These are phyloP conservation scores for Talaromyces thailandensis DNA, from an alignment of 495 filamentous ascomycete species.

Conservation along the genomic window DNA sequence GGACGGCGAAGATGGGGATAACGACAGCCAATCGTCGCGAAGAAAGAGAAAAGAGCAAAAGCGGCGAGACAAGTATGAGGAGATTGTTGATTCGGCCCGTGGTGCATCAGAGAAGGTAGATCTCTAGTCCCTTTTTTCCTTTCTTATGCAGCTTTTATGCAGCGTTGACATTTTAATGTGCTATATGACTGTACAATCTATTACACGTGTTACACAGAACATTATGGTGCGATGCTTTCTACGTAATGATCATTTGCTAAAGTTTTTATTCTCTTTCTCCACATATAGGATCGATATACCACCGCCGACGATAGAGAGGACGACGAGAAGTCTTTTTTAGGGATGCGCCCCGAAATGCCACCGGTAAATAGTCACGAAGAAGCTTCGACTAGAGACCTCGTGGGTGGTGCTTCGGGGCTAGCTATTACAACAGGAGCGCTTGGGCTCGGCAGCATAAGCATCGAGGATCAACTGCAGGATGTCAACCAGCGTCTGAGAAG, in stretches of 20 bases:
- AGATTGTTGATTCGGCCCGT: conserved; percentile 25
- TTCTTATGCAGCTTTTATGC: conserved; percentile 14
- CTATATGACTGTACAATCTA: conserved; percentile 5
- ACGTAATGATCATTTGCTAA: conserved; percentile 27
- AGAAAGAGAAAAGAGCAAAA: conserved; percentile 30
- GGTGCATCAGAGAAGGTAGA: conserved; percentile 38
- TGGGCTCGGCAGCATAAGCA: background rate
- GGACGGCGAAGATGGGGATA: conserved; percentile 7
- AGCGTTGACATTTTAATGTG: conserved; percentile 6
- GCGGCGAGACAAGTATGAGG: conserved; percentile 31
- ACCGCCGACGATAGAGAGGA: conserved; percentile 14
- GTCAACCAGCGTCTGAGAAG: conserved; percentile 23
- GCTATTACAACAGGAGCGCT: conserved; percentile 13
- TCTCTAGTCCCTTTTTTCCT: conserved; percentile 22
- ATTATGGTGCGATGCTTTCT: conserved; percentile 2
- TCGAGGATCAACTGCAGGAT: background rate
- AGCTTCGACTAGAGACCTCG: background rate
- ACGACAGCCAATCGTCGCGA: conserved; percentile 21
- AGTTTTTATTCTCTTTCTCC: conserved; percentile 22
- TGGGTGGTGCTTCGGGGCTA: conserved; percentile 30
- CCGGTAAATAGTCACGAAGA: background rate
- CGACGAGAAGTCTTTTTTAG: conserved; percentile 41
- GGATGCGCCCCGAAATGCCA: conserved; percentile 39
- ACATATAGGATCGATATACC: conserved; percentile 27
- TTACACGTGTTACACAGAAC: conserved; percentile 6